Conservation (phyloP, 179 eudicot species). For the Beta lomatogona region DNA sequence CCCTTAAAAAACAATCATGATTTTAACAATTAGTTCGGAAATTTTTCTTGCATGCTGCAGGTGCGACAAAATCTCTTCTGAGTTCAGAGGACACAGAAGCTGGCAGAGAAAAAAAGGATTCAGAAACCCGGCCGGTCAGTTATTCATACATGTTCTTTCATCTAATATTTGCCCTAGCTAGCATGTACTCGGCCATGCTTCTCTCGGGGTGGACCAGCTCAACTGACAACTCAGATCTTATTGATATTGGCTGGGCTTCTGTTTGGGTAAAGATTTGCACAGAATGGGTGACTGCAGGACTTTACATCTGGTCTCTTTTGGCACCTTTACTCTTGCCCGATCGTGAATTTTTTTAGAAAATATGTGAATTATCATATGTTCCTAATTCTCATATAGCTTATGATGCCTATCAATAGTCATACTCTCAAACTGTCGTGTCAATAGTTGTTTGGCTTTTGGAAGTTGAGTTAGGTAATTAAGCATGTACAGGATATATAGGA, state of each 20-base stretch:
- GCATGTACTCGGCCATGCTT: slow-evolving; percentile 99
- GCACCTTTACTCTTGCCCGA: slow-evolving; percentile 86
- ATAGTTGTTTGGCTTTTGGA: not conserved
- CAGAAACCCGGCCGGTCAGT: slow-evolving; percentile 70
- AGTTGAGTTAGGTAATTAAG: not conserved
- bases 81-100: slow-evolving; percentile 68
- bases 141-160: slow-evolving; percentile 95
- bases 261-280: slow-evolving; percentile 93
- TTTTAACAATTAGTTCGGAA: too few relatives aligned
- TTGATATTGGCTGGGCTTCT: slow-evolving; percentile 95
- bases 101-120: slow-evolving; percentile 47
- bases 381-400: not conserved
- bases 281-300: slow-evolving; percentile 90
- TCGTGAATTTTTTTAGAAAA: slow-evolving; percentile 61
- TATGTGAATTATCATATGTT: not conserved
- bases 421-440: not conserved
- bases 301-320: slow-evolving; percentile 86
- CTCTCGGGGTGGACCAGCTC: slow-evolving; percentile 93
- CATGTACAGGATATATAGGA: slow-evolving; percentile 21
- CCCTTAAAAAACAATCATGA: too few relatives aligned
- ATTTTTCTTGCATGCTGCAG: slow-evolving; percentile 32
- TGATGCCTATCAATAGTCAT: slow-evolving; percentile 6
- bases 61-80: slow-evolving; percentile 62
- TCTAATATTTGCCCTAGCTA: slow-evolving; percentile 90
- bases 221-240: slow-evolving; percentile 73